Conservation (phyloP, 106 monocot genomes). For the Phalaenopsis aphrodite region DNA sequence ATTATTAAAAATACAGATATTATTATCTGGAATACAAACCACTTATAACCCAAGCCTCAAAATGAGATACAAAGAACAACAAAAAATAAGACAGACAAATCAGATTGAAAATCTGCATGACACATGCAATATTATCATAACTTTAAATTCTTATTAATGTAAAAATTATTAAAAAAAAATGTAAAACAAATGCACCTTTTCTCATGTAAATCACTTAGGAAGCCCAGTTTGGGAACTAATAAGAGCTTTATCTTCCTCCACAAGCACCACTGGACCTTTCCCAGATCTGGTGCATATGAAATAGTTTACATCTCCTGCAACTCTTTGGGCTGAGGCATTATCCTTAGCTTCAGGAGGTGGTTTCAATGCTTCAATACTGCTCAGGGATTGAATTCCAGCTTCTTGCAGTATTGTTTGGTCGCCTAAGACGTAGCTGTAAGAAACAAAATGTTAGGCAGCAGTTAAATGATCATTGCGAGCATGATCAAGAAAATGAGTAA, state of each 20-base stretch:
- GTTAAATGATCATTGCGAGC: neutral
- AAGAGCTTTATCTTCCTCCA: constrained; percentile 54
- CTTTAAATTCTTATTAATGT: no score
- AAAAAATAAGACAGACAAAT: no score
- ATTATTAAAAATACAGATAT: no score
- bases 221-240: constrained; percentile 58
- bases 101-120: no score
- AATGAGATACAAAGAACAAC: no score
- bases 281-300: constrained; percentile 91
- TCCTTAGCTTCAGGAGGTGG: constrained; percentile 60
- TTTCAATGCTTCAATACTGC: constrained; percentile 51
- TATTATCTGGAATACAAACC: no score
- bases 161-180: no score
- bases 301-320: constrained; percentile 72
- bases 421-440: constrained; percentile 76
- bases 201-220: constrained; percentile 42
- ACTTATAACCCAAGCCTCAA: no score
- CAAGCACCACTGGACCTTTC: constrained; percentile 52
- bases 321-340: constrained; percentile 36
- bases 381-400: constrained; percentile 49
- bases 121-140: no score
- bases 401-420: constrained; percentile 79
- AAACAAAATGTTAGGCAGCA: neutral
- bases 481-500: neutral
- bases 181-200: no score